Base-by-base conservation (phyloP, 306 rosid species). In the Pterocarpus santalinus region DNA sequence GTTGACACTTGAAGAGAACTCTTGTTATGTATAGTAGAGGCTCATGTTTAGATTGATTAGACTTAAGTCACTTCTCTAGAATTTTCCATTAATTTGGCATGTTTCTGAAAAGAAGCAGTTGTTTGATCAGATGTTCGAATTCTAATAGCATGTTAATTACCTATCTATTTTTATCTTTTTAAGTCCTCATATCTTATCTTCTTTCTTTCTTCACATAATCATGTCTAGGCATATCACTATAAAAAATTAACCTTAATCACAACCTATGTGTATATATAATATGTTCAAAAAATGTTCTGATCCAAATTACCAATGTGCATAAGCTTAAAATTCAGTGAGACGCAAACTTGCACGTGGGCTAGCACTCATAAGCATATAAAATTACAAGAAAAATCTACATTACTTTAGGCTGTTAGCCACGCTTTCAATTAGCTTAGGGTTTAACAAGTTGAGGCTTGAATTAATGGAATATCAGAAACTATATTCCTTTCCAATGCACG, bases 21-120 rank as follows among this genome's bases (percentile, higher is more conserved):
- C 49, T 78, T 60, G 51, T 68, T 52, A 70, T 79, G 89, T 82
- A 86, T 76, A 78, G 85, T 9, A 70, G 61, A 72, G 78, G 86
- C 39, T 68, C 16, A 57, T 66, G 76, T 73, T 72, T 69, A 71
- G 69, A 38, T 81, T 61, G 47, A 49, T 82, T 67, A 69, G 44
- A 44, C 11, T 72, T 58, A 2, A 12, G 81, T 63, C 44, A 46
- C 69, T 81, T 73, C 79, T 46, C 35, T 55, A 28, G 38, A 65
- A 76, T 61, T 73, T 35, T 73, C 55, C 30, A 58, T 11, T 61
- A 51, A 38, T 28, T 65, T 73, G 3, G 43, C 34, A 57, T 78
- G 68, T 57, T 56, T 56, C 33, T 65, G 10, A 17, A 57, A 66
- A 38, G 38, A 67, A 58, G 35, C 32, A 51, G 15, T 8, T 71